Evolutionary conservation across 371 early-diverging fungal genomes (phyloP).

Genomic region (Fennellomyces sp.): DNA sequence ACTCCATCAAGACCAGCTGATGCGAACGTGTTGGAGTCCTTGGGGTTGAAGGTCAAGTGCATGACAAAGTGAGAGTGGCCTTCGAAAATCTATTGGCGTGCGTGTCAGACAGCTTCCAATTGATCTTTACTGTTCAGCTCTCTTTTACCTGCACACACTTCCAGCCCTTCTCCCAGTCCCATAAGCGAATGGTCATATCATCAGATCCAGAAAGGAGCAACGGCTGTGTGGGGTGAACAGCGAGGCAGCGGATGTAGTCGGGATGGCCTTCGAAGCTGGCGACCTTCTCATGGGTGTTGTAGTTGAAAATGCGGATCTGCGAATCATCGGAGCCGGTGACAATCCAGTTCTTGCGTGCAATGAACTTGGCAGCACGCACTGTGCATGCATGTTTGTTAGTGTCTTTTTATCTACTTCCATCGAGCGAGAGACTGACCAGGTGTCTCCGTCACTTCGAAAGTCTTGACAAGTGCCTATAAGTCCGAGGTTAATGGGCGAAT

Average conservation of each 20-base stretch:
- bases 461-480: constrained; percentile 87
- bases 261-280: constrained; percentile 96
- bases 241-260: constrained; percentile 98
- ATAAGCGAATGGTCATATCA: constrained; percentile 98
- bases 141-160: constrained; percentile 81
- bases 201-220: constrained; percentile 95
- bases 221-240: constrained; percentile 95
- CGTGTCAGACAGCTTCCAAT: neutral
- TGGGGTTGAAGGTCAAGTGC: constrained; percentile 95
- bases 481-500: too few species aligned
- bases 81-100: constrained; percentile 79
- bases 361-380: constrained; percentile 96
- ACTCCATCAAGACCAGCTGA: constrained; percentile 91
- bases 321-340: constrained; percentile 98
- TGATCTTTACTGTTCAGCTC: neutral
- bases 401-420: neutral
- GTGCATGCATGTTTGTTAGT: too few species aligned
- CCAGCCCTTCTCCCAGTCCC: constrained; percentile 99
- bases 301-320: constrained; percentile 98
- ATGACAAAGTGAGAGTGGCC: constrained; percentile 99
- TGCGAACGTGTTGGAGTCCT: constrained; percentile 96
- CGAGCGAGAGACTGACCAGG: constrained; percentile 58
- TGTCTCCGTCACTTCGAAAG: constrained; percentile 92
- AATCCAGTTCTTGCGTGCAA: constrained; percentile 96
- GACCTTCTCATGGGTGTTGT: constrained; percentile 98